Conservation (phyloP, 2,329 filamentous ascomycete species). For the Talaromyces sp. region DNA sequence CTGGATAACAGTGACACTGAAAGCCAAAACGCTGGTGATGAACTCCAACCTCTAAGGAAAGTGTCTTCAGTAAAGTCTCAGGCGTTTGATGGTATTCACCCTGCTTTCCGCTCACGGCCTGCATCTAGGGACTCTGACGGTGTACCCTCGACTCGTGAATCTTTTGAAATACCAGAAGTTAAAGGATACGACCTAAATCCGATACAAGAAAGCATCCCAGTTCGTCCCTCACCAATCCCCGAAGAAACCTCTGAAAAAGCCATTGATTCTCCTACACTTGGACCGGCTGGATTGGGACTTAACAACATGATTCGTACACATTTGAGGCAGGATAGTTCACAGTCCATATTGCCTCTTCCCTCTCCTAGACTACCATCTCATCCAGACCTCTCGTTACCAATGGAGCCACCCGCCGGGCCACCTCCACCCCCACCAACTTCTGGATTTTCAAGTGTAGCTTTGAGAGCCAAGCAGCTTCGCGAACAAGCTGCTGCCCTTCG, state of each 20-base stretch:
- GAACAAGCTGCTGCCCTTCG: conserved; percentile 33
- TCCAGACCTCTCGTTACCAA: conserved; percentile 21
- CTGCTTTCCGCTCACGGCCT: conserved; percentile 33
- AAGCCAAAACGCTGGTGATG: conserved; percentile 28
- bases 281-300: conserved; percentile 58
- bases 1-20: conserved; percentile 37
- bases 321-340: conserved; percentile 71
- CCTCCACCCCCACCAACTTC: conserved; percentile 11
- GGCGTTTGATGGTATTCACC: conserved; percentile 33
- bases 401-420: conserved; percentile 30
- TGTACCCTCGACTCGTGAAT: conserved; percentile 25
- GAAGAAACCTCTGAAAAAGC: conserved; percentile 23
- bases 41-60: conserved; percentile 20
- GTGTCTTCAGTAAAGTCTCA: conserved; percentile 22
- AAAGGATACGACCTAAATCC: conserved; percentile 38
- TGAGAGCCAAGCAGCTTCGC: conserved; percentile 35
- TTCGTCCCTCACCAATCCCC: conserved; percentile 12
- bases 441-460: conserved; percentile 26
- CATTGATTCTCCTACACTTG: conserved; percentile 73
- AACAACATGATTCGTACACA: conserved; percentile 81
- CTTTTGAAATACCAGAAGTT: conserved; percentile 30
- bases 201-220: conserved; percentile 32
- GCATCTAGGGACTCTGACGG: conserved; percentile 25
- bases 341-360: conserved; percentile 64
- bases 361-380: conserved; percentile 31